These are phyloP conservation scores for Chamaecyparis obtusa DNA, from an alignment of 75 land plant species.

Conservation along the genomic window DNA sequence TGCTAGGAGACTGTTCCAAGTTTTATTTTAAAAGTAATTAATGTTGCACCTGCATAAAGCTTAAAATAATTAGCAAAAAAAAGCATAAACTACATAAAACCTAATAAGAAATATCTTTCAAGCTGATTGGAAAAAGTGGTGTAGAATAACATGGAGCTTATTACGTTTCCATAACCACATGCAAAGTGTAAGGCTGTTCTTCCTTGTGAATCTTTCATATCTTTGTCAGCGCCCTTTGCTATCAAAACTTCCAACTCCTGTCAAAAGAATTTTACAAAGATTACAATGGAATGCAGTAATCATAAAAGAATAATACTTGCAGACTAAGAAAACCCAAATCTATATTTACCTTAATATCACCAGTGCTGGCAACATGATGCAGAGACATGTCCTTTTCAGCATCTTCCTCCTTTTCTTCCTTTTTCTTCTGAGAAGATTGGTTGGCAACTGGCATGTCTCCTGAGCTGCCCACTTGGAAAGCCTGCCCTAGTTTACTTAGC, in stretches of 20 bases:
- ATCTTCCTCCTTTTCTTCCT: slow-evolving; percentile 19
- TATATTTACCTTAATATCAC: slow-evolving; percentile 37
- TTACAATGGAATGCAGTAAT: neutral
- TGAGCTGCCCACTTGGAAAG: slow-evolving; percentile 42
- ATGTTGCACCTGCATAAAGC: neutral
- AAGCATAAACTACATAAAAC: slow-evolving; percentile 1
- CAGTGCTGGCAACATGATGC: slow-evolving; percentile 49
- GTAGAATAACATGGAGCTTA: neutral
- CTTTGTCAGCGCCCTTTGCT: slow-evolving; percentile 26
- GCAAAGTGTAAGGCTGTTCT: slow-evolving; percentile 49
- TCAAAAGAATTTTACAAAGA: neutral
- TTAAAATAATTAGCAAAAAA: neutral
- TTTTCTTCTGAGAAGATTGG: slow-evolving; percentile 13
- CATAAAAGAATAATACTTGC: neutral
- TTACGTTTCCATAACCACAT: slow-evolving; percentile 41
- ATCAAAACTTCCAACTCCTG: slow-evolving; percentile 18
- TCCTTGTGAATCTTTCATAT: slow-evolving; percentile 31
- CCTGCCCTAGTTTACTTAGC: slow-evolving; percentile 42
- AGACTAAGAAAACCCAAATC: neutral
- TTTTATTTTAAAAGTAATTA: neutral
- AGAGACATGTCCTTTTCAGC: slow-evolving; percentile 38
- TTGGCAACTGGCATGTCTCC: slow-evolving; percentile 16
- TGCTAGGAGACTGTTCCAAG: neutral
- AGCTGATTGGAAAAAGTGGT: neutral
- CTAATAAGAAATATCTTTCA: neutral